Conservation (phyloP, 225 moss, liverwort and hornwort genomes). For the Anthoceros angustus region DNA sequence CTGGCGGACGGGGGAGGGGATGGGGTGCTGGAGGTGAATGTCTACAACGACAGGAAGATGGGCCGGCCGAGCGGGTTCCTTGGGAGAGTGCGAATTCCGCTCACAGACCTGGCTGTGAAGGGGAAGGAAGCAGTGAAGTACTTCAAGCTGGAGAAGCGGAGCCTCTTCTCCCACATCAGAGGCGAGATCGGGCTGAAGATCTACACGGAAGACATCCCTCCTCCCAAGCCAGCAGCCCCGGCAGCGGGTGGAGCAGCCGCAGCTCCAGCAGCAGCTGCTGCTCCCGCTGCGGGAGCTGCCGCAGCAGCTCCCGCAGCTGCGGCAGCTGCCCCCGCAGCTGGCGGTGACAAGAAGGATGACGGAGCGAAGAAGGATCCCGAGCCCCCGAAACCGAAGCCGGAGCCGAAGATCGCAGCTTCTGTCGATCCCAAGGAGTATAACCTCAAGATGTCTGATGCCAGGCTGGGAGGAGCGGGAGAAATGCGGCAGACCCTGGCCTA, state of each 20-base stretch:
- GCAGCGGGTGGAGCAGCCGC: constrained; percentile 5
- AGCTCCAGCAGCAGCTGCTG: constrained; percentile 1
- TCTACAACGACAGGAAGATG: constrained; percentile 65
- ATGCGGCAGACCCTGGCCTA: constrained; percentile 43
- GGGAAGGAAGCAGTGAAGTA: constrained; percentile 48
- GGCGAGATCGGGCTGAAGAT: constrained; percentile 37
- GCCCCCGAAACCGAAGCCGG: constrained; percentile 18
- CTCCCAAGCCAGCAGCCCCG: constrained; percentile 8
- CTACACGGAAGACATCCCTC: constrained; percentile 13
- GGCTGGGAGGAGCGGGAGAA: constrained; percentile 67
- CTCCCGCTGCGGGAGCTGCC: neutral
- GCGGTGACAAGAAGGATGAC: constrained; percentile 12
- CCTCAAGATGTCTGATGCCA: constrained; percentile 53
- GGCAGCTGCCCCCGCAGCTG: constrained; percentile 6
- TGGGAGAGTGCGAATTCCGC: constrained; percentile 47
- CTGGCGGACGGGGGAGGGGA: constrained; percentile 26
- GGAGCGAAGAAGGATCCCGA: constrained; percentile 15
- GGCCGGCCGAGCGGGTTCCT: constrained; percentile 57
- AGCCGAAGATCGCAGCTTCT: constrained; percentile 31
- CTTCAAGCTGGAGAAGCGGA: constrained; percentile 65
- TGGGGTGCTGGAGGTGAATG: constrained; percentile 58
- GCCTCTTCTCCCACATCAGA: constrained; percentile 63
- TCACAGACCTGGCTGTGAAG: constrained; percentile 31
- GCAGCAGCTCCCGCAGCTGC: neutral
- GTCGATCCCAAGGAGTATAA: constrained; percentile 27